Base-by-base conservation (phyloP, 2,329 filamentous ascomycete species). In the Ramularia endophylla region DNA sequence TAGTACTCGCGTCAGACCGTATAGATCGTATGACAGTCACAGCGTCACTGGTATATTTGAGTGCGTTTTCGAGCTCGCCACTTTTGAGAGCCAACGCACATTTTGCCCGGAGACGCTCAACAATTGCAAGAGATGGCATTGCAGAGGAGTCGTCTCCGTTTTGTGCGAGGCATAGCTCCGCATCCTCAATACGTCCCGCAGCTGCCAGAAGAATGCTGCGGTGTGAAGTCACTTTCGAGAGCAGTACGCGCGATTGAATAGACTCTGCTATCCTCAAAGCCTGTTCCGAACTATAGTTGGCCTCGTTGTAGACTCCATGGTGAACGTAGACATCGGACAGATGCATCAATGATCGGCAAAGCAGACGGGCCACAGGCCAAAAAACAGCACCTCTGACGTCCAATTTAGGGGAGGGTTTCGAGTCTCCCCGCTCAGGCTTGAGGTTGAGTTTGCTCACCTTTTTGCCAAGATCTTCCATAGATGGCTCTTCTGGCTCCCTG, bases 241-340 rank as follows among this genome's bases (percentile, higher is more conserved):
- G 27, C 3, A 56, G 33, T 8, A 41, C 40, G 12, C 36, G 43
- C 7, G 52, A 36, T 7, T 43, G 38, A n/a, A 53, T 38, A 5
- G 44, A 44, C 30, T 75, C 73, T 16, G 86, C 86, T 45, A 94
- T 77, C 55, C 84, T 87, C 40, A 83, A 72, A 0, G 88, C 88
- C 54, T 92, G 85, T 52, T 95, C 84, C 1, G 84, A 82, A 53
- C 94, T 94, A 60, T 89, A 92, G 1, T 90, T 68, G 2, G 90
- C 90, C 61, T 97, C 90, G 46, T 87, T 81, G 50, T 88, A 87
- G 65, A 94, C 77, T 19, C 92, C 92, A 48, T 92, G 77, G 50
- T 94, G 83, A 1, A 84, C 80, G 53, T 89, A 95, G 1, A 94
- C 70, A 3, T 76, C 75, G 0, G 87, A 87, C 3, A 95, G 75